Evolutionary conservation across 2,329 filamentous ascomycete species (phyloP).

Genomic region (Blumeria graminis): DNA sequence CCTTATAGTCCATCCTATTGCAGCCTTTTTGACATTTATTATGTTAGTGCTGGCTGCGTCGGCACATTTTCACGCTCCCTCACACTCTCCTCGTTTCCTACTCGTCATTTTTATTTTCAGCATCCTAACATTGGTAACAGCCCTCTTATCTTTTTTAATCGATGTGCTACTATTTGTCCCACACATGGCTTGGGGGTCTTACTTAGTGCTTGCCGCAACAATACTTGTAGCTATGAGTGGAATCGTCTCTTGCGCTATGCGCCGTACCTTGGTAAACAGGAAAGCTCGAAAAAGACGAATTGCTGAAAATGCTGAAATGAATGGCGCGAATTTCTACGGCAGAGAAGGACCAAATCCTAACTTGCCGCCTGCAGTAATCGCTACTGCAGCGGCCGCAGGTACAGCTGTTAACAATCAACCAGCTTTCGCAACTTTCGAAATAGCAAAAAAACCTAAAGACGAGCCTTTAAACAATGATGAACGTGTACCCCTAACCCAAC

Average conservation of each 20-base stretch:
- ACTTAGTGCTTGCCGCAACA: constrained; percentile 73
- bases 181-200: constrained; percentile 82
- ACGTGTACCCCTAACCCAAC: constrained; percentile 40
- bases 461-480: constrained; percentile 42
- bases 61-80: constrained; percentile 67
- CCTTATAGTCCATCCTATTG: constrained; percentile 78
- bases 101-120: constrained; percentile 67
- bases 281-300: constrained; percentile 87
- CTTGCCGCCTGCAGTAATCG: constrained; percentile 19
- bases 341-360: constrained; percentile 21
- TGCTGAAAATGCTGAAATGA: constrained; percentile 91
- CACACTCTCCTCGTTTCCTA: constrained; percentile 75
- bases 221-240: constrained; percentile 62
- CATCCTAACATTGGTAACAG: constrained; percentile 61
- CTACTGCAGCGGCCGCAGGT: constrained; percentile 32
- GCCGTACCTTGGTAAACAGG: constrained; percentile 67
- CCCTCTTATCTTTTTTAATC: constrained; percentile 70
- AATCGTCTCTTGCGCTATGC: constrained; percentile 83
- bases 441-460: constrained; percentile 20
- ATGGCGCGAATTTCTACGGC: constrained; percentile 74
- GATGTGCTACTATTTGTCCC: constrained; percentile 89
- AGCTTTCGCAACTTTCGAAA: constrained; percentile 39
- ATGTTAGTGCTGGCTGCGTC: constrained; percentile 59
- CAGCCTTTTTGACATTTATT: constrained; percentile 61
- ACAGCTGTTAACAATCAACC: constrained; percentile 28